Percentiles rank a stretch among this genome's conserved stretches.
Conservation (phyloP, 2,329 filamentous ascomycete genomes). For the Alternaria brassicae region DNA sequence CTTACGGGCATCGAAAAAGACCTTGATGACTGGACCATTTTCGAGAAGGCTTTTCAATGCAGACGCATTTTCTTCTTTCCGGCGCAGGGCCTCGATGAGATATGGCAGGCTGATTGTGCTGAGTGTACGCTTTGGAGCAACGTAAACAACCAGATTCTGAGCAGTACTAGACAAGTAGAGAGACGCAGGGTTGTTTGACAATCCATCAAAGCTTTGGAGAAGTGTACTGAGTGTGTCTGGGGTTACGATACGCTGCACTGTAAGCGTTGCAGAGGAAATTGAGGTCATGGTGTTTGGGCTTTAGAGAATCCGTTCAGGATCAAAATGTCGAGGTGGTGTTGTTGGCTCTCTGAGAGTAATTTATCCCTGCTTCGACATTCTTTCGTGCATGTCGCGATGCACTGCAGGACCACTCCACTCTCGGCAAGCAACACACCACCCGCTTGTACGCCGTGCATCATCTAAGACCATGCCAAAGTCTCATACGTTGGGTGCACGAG, state of each 20-base stretch:
- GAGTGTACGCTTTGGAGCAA: background rate
- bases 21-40: background rate
- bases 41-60: background rate
- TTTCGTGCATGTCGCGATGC: too few relatives aligned
- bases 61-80: background rate
- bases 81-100: background rate
- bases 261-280: fast-evolving
- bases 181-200: background rate
- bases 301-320: too few relatives aligned
- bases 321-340: too few relatives aligned
- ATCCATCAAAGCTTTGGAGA: background rate
- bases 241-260: background rate
- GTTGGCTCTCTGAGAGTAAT: too few relatives aligned
- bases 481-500: background rate
- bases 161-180: background rate
- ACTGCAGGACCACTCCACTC: too few relatives aligned
- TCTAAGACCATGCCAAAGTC: too few relatives aligned
- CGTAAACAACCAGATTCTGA: background rate
- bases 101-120: background rate
- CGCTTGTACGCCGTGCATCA: too few relatives aligned
- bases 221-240: background rate
- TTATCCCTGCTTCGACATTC: too few relatives aligned
- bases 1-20: background rate
- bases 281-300: background rate
- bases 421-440: too few relatives aligned